phyloP scores from a whole-genome alignment of 108 stramenopile genomes.

The Skeletonema costatum region DNA sequence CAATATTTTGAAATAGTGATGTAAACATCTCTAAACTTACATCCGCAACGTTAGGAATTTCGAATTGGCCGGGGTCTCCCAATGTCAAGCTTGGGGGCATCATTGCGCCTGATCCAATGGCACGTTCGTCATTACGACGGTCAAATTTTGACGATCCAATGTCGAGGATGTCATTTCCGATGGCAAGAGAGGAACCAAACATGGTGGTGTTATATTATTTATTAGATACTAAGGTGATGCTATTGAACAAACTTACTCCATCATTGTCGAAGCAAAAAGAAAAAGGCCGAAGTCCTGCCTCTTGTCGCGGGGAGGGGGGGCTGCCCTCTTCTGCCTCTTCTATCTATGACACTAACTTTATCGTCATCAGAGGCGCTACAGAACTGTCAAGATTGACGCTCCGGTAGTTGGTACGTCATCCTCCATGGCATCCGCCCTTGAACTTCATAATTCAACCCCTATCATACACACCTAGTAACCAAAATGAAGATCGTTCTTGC shows the following conservation, averaged over 20 bases:
- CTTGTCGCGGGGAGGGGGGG: background rate
- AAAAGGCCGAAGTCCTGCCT: background rate
- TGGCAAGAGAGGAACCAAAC: constrained; percentile 39
- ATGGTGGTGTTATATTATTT: constrained; percentile 18
- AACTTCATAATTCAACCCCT: background rate
- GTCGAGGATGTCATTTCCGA: constrained; percentile 70
- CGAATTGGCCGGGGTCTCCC: constrained; percentile 48
- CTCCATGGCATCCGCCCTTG: background rate
- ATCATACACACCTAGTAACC: background rate
- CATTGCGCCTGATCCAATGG: constrained; percentile 49
- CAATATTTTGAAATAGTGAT: background rate
- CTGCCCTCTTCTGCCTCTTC: background rate
- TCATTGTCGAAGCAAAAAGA: background rate
- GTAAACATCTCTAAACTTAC: constrained; percentile 48
- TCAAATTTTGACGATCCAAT: constrained; percentile 79
- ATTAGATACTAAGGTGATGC: background rate
- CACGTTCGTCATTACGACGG: constrained; percentile 34
- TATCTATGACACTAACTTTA: background rate
- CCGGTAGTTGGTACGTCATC: background rate
- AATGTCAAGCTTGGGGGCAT: constrained; percentile 30
- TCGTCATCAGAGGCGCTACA: background rate
- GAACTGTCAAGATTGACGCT: background rate
- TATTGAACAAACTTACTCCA: background rate
- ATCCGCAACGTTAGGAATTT: constrained; percentile 80
- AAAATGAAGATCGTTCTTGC: constrained; percentile 38